Base-by-base conservation (phyloP, 2,329 filamentous ascomycete species). In the Beauveria scarabaeidicola region DNA sequence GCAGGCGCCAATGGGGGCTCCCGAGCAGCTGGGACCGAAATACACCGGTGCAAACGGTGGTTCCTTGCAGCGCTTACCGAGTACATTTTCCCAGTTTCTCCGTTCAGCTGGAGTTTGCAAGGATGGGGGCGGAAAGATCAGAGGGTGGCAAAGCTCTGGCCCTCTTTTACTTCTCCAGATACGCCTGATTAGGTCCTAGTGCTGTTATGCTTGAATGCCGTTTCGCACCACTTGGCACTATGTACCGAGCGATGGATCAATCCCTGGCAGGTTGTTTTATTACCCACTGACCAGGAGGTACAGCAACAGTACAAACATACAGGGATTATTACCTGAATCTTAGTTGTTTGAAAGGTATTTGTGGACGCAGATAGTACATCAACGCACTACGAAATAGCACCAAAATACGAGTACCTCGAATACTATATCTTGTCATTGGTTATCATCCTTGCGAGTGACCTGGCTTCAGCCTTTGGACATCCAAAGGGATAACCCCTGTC, bases 121-220 rank as follows among this genome's bases (percentile, higher is more conserved):
- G 43, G 47, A 52, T 52, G 56, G 56, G 56, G 56, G 56, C 47
- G 19, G 41, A 51, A 50, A n/a, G 36, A 43, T 51, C 25, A 23
- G 44, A 51, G 25, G 46, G 56, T 58, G 47, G 47, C 38, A 46
- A 58, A 51, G 48, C 19, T 19, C 5, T 11, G 38, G 6, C 21
- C 56, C 40, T 32, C 46, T 58, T 58, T 58, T 52, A 25, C 25
- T 58, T 58, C 56, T 58, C 56, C 56, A 58, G 56, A 52, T 58
- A 52, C 56, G 56, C 56, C 56, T 52, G 27, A 46, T 52, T 52
- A 8, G 40, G 56, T 3, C 17, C 32, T 58, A 58, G 55, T 32
- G 56, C 47, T 52, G n/a, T 46, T 44, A 25, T 41, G 27, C 29
- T 27, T 32, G 19, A 58, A 52, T 52, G 55, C 40, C 48, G 47